Conservation (phyloP, 78 protist species). For the Tieghemostelium lacteum region DNA sequence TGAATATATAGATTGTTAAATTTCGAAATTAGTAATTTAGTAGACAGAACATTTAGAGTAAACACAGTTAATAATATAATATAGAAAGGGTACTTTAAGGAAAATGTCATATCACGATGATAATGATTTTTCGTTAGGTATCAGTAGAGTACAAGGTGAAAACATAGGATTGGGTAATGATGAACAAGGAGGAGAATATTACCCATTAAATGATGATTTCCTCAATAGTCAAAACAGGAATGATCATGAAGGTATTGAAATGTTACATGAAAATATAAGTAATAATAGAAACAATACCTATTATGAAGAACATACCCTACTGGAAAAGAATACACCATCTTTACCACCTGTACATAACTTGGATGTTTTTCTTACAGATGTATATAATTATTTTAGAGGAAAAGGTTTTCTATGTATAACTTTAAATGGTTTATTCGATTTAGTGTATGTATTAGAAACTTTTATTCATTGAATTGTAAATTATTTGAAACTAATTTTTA, state of each 20-base stretch:
- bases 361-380: slow-evolving; percentile 61
- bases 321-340: not conserved
- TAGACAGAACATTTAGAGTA: too few relatives aligned
- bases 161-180: too few relatives aligned
- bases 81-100: too few relatives aligned
- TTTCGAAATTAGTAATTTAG: too few relatives aligned
- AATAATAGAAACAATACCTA: slow-evolving; percentile 1
- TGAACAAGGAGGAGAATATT: slow-evolving; percentile 51
- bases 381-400: slow-evolving; percentile 68
- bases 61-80: too few relatives aligned
- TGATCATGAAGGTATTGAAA: slow-evolving; percentile 14
- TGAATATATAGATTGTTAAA: too few relatives aligned
- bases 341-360: slow-evolving; percentile 67
- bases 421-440: slow-evolving; percentile 41
- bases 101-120: too few relatives aligned
- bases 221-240: not conserved
- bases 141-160: too few relatives aligned
- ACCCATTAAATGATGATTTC: slow-evolving; percentile 24
- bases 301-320: slow-evolving; percentile 4
- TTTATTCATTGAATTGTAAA: not conserved
- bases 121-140: too few relatives aligned
- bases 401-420: slow-evolving; percentile 71
- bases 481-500: not conserved
- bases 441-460: slow-evolving; percentile 22
- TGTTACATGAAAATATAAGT: not conserved